Evolutionary conservation across 108 stramenopile genomes (phyloP), one percentile per base, ranked within the genome.

Genomic region (Skeletonema tropicum): DNA sequence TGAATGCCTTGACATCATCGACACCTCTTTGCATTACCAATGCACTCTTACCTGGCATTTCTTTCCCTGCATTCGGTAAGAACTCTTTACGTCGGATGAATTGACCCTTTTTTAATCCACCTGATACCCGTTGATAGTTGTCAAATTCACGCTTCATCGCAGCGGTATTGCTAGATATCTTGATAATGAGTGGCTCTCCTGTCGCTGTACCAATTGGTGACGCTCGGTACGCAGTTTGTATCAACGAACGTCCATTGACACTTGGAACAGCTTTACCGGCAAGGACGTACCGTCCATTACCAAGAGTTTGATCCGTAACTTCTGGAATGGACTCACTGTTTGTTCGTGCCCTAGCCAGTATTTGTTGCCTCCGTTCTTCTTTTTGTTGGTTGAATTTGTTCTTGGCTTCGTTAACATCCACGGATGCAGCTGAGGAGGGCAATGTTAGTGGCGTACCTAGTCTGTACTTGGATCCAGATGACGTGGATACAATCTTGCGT

Each of bases 11-110:
- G 57, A 96, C 77, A 86, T 96, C 92, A 11, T 74, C 66, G 1
- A 78, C 75, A 19, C 95, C 95, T 15, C 82, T 75, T 81, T 94
- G 91, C 76, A 96, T 83, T 12, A 93, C 87, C 48, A 96, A 65
- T 0, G 91, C 92, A 68, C 88, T 87, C 68, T 86, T 84, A 33
- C 85, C 88, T 10, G 80, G 82, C 66, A 82, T 83, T 66, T 82
- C 71, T 11, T 76, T 64, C 45, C 84, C 86, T 13, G 90, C 91
- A 14, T 78, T 68, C 6, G 85, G 89, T 23, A 90, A 71, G 75
- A 86, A 90, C 57, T 89, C 90, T 55, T 80, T 66, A 38, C 76
- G 57, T 31, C 70, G 60, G 3, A 93, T 87, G 67, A 93, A 93
- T 32, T 71, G 68, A 42, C 86, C 90, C 30, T 74, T 68, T 30